Base-by-base conservation (phyloP, 805 yeast species). In the Torulaspora microellipsoides region DNA sequence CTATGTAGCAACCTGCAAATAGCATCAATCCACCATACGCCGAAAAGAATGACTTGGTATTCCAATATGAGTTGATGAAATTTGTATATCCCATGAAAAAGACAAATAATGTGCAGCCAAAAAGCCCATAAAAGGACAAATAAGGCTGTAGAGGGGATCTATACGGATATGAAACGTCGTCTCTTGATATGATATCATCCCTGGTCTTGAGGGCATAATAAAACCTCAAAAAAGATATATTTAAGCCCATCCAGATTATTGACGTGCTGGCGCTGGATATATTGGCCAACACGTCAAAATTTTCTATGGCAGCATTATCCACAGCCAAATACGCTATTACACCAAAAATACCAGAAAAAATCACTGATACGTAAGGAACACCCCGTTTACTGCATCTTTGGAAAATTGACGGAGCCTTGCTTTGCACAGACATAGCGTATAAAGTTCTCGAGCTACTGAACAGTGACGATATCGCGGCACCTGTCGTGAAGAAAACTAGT, bases 161-260 rank as follows among this genome's bases (percentile, higher is more conserved):
- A 59, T 77, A 83, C 1, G 91, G 91, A 56, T 80, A 83, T 1
- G 80, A 66, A 20, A 75, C 71, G 57, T 79, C 85, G 51, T 78
- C 74, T 52, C 89, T 69, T 36, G 77, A 70, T 29, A 81, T 76
- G 41, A 82, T 79, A 56, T 83, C 88, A 0, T 83, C 81, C 36
- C 89, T 65, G 40, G 68, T 63, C 49, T 73, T 71, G 48, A 83
- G 62, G 0, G 85, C 90, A 48, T 72, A 76, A 60, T 75, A 80
- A 55, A 83, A 83, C 41, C 90, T 64, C 31, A 83, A 59, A 56
- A 72, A 84, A 2, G 87, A 71, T 13, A 80, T 57, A 52, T 84
- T 79, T 76, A 83, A 77, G 4, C 87, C 85, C 51, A 72, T 65
- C 95, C 95, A 88, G 34, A 85, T 87, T 29, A 88, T 64, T 41